Evolutionary conservation across 495 filamentous ascomycete genomes (phyloP).

Genomic region (Diplogelasinospora grovesii): DNA sequence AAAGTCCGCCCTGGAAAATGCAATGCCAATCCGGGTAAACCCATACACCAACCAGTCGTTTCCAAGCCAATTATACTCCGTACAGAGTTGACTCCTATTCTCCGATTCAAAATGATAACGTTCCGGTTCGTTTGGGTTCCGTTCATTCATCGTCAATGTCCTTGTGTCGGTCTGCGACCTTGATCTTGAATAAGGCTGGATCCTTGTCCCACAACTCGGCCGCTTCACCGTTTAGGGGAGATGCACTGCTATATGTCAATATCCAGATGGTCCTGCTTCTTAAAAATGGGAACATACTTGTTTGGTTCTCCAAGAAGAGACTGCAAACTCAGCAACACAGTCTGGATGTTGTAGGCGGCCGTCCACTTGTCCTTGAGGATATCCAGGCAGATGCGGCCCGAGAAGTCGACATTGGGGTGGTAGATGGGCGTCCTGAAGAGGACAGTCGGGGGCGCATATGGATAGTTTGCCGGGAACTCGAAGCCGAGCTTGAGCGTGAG

Average conservation of each 20-base stretch:
- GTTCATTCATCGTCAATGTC: constrained; percentile 51
- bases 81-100: constrained; percentile 34
- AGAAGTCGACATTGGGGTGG: constrained; percentile 91
- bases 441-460: constrained; percentile 86
- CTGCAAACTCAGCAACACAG: constrained; percentile 86
- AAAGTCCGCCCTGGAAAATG: constrained; percentile 27
- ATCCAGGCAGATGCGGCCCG: constrained; percentile 87
- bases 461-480: constrained; percentile 85
- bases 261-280: no score
- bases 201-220: constrained; percentile 94
- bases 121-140: background rate
- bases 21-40: constrained; percentile 18
- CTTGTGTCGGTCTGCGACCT: constrained; percentile 49
- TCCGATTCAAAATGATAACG: constrained; percentile 23
- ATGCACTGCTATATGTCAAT: constrained; percentile 54
- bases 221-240: constrained; percentile 91
- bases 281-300: constrained; percentile 56
- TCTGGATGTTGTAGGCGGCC: constrained; percentile 86
- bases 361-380: constrained; percentile 99
- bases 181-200: constrained; percentile 77
- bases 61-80: constrained; percentile 14
- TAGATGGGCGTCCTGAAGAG: constrained; percentile 92
- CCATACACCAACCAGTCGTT: constrained; percentile 17
- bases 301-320: constrained; percentile 95
- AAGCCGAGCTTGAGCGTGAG: constrained; percentile 93